Evolutionary conservation across 257 asterid genomes (phyloP).

Genomic region (Petunia secreta): DNA sequence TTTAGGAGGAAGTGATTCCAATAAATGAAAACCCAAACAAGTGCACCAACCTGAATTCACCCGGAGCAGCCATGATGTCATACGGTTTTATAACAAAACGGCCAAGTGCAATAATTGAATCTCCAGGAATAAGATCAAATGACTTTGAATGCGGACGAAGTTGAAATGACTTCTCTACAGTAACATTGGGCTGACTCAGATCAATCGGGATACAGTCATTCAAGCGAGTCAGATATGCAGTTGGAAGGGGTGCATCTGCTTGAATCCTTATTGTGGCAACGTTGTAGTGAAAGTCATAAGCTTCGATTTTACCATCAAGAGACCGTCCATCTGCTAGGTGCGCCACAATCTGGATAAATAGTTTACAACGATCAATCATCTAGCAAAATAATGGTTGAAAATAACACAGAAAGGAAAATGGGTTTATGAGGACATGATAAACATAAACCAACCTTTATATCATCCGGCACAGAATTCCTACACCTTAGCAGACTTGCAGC

Average conservation of each 20-base stretch:
- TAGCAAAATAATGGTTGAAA: not conserved
- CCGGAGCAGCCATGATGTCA: conserved; percentile 24
- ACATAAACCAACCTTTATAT: not conserved
- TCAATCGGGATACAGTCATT: conserved; percentile 3
- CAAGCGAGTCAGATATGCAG: not conserved
- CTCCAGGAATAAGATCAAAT: conserved; percentile 23
- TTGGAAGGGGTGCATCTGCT: conserved; percentile 3
- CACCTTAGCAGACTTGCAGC: conserved; percentile 20
- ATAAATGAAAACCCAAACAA: not conserved
- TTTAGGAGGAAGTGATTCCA: not conserved
- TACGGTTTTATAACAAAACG: not conserved
- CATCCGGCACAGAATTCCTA: not conserved
- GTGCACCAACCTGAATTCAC: conserved; percentile 23
- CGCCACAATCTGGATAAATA: conserved; percentile 9
- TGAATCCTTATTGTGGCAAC: conserved; percentile 13
- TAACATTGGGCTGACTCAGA: not conserved
- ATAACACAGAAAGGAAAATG: not conserved
- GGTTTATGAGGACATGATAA: not conserved
- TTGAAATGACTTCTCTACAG: conserved; percentile 13
- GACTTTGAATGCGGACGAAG: conserved; percentile 11
- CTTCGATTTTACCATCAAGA: conserved; percentile 5
- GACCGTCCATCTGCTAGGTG: conserved; percentile 11
- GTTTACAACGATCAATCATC: not conserved
- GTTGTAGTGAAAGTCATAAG: conserved; percentile 25
- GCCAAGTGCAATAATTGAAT: conserved; percentile 18